Evolutionary conservation across 768 basidiomycete genomes (phyloP), one percentile per base, ranked within the genome.

Genomic region (Brasilioporus rufonigricans): DNA sequence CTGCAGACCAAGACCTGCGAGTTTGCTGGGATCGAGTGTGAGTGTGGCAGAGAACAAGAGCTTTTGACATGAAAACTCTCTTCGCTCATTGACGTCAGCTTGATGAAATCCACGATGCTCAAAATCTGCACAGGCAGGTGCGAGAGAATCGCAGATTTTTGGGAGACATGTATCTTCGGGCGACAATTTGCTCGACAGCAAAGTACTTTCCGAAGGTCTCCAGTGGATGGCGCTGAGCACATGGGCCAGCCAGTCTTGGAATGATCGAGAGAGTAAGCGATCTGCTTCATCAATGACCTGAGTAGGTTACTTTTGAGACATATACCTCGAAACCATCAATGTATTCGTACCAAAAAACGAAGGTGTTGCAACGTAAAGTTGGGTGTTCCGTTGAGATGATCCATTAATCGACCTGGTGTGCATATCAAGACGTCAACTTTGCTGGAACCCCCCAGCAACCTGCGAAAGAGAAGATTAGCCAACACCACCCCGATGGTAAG

Each of bases 231-330:
- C 92, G n/a, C 80, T 73, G 9, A 97, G 75, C 4, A 98, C 89
- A 64, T 86, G 85, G 7, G 82, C 80, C 3, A 98, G 76, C 96
- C 95, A 99, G 67, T 93, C 91, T 71, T 98, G 94, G 73, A 97
- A 98, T 1, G 92, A 93, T 68, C 98, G 94, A 11, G 90, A 88
- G 10, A 99, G 79, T 0, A 99, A 79, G n/a, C 94, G 83, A 67
- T 99, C 97, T 0, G 97, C 97, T 73, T 99, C 97, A 69, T 99
- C 97, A 52, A 99, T 92, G 27, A 98, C 86, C 93, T 96, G 54
- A 11, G 26, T 24, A 32, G 1, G 4, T 27, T 8, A 2, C 31
- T n/a, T 48, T 19, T 60, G n/a, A 51, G 31, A 26, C 21, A 26
- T 14, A 32, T 40, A 11, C 23, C 46, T 36, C 29, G 6, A 16